phyloP scores from a whole-genome alignment of 805 yeast species.

The Pichia membranifaciens region DNA sequence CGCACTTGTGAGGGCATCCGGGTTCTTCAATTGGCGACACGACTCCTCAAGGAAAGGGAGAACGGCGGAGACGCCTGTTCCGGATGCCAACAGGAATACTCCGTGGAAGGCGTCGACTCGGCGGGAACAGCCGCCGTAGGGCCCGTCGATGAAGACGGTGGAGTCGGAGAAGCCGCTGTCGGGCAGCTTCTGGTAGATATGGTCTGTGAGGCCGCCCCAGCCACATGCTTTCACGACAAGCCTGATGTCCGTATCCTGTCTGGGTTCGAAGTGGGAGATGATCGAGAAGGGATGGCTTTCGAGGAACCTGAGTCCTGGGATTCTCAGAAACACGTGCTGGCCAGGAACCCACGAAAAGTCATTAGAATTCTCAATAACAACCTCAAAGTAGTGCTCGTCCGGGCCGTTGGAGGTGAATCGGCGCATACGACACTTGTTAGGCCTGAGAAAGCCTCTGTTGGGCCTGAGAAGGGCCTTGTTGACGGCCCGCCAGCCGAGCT shows the following conservation, averaged over 20 bases:
- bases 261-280: slow-evolving; percentile 16
- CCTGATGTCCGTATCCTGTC: slow-evolving; percentile 29
- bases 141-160: slow-evolving; percentile 46
- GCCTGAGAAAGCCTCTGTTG: not conserved
- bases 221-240: slow-evolving; percentile 40
- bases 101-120: slow-evolving; percentile 41
- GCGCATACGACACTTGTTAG: not conserved
- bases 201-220: slow-evolving; percentile 38
- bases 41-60: not conserved
- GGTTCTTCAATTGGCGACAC: not conserved
- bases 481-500: not conserved
- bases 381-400: not conserved
- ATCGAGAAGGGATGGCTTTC: not conserved
- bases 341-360: not conserved
- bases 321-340: not conserved
- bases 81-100: slow-evolving; percentile 38
- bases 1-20: not conserved
- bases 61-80: slow-evolving; percentile 36
- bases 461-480: not conserved
- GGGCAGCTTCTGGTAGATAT: slow-evolving; percentile 27
- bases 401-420: not conserved
- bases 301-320: not conserved
- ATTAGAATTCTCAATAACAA: not conserved
- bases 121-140: slow-evolving; percentile 50
- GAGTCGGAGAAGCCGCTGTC: slow-evolving; percentile 22